Percentiles rank a stretch among this genome's conserved stretches.
Conservation (phyloP, 768 basidiomycete species). For the Collybia sordida region DNA sequence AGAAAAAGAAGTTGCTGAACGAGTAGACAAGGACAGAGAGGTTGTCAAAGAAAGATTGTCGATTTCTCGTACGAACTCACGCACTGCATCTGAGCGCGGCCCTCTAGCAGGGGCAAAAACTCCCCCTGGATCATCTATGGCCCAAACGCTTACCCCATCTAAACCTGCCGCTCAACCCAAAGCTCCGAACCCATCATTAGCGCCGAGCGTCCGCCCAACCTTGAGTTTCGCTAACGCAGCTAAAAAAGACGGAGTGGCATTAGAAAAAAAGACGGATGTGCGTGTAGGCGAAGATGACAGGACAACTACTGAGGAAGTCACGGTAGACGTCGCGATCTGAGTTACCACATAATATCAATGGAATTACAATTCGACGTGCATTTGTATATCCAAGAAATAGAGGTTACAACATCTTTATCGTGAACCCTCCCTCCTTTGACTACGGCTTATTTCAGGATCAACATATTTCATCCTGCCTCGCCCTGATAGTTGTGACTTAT, state of each 20-base stretch:
- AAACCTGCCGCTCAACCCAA: slow-evolving; percentile 23
- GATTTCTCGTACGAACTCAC: slow-evolving; percentile 54
- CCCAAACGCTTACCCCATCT: slow-evolving; percentile 21
- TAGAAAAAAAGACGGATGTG: slow-evolving; percentile 13
- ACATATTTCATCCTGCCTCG: slow-evolving; percentile 69
- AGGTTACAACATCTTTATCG: background rate
- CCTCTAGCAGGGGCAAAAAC: slow-evolving; percentile 29
- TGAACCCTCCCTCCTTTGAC: background rate
- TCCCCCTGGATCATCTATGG: slow-evolving; percentile 24
- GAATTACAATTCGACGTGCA: no score
- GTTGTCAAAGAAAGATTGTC: slow-evolving; percentile 49
- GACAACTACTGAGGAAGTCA: slow-evolving; percentile 14
- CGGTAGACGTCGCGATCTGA: slow-evolving; percentile 13
- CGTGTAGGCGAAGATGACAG: slow-evolving; percentile 8
- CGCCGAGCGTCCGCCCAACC: slow-evolving; percentile 62
- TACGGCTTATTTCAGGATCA: slow-evolving; percentile 44
- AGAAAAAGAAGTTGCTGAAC: slow-evolving; percentile 75
- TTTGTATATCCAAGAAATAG: background rate
- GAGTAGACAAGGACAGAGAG: slow-evolving; percentile 68
- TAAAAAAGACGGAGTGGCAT: slow-evolving; percentile 41
- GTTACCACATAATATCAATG: background rate
- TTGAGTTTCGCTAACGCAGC: slow-evolving; percentile 85
- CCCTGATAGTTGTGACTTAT: slow-evolving; percentile 28
- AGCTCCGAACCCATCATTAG: slow-evolving; percentile 29
- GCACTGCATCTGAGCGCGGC: slow-evolving; percentile 48